Evolutionary conservation across 2,329 filamentous ascomycete species (phyloP).

Genomic region (Aspergillus transmontanensis): DNA sequence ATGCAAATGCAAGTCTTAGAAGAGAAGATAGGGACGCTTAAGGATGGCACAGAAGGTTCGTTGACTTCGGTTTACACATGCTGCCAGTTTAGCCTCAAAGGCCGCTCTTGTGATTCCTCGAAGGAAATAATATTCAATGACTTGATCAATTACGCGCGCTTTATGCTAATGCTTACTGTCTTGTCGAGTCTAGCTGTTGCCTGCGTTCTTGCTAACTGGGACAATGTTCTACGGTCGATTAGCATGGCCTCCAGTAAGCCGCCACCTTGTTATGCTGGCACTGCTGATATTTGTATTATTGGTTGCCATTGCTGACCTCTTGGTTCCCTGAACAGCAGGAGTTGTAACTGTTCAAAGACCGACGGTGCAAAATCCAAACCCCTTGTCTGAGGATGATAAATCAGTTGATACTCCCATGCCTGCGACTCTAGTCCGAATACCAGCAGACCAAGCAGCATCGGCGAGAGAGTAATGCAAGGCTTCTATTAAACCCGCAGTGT

Average conservation of each 20-base stretch:
- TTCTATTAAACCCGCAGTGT: not conserved
- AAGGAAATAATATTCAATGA: not conserved
- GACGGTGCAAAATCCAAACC: slow-evolving; percentile 16
- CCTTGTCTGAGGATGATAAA: slow-evolving; percentile 58
- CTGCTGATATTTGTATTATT: slow-evolving; percentile 5
- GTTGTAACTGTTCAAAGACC: slow-evolving; percentile 24
- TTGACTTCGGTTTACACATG: not conserved
- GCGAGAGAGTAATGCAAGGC: not conserved
- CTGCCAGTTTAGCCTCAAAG: not conserved
- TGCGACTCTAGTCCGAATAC: slow-evolving; percentile 48
- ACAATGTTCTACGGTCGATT: slow-evolving; percentile 65
- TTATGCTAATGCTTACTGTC: not conserved
- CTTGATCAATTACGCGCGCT: not conserved
- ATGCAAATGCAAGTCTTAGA: slow-evolving; percentile 65
- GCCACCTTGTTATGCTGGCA: not conserved
- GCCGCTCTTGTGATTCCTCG: not conserved
- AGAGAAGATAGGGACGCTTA: slow-evolving; percentile 61
- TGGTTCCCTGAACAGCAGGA: slow-evolving; percentile 26
- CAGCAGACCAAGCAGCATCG: slow-evolving; percentile 22
- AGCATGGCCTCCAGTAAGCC: slow-evolving; percentile 65
- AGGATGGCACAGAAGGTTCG: slow-evolving; percentile 63
- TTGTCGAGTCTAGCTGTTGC: slow-evolving; percentile 57
- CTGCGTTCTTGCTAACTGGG: slow-evolving; percentile 68
- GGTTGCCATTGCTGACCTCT: slow-evolving; percentile 10
- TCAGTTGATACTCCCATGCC: slow-evolving; percentile 63